phyloP scores from a whole-genome alignment of 108 stramenopile genomes.

The Cyclotella choctawhatcheeana region DNA sequence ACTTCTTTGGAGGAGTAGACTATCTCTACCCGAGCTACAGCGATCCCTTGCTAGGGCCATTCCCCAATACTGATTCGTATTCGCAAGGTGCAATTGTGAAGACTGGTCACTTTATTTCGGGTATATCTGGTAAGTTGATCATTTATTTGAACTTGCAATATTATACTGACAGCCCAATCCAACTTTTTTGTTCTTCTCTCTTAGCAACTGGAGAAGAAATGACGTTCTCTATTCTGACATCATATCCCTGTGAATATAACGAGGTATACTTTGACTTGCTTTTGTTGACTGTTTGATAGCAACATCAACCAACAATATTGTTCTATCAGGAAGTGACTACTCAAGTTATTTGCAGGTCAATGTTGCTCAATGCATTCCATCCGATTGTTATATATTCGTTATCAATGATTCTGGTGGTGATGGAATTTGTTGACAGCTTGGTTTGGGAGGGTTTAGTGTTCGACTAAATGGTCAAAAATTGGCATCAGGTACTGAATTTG shows the following conservation, averaged over 20 bases:
- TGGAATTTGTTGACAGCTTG: conserved; percentile 38
- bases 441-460: conserved; percentile 37
- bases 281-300: conserved; percentile 28
- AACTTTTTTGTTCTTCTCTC: neutral
- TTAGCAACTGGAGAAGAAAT: conserved; percentile 28
- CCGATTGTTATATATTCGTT: conserved; percentile 36
- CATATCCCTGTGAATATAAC: conserved; percentile 36
- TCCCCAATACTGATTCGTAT: conserved; percentile 55
- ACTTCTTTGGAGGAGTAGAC: conserved; percentile 40
- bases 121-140: conserved; percentile 38
- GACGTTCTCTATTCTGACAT: conserved; percentile 36
- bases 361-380: conserved; percentile 26
- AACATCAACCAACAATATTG: conserved; percentile 11
- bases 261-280: conserved; percentile 41
- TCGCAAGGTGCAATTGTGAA: conserved; percentile 16
- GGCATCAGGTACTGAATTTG: conserved; percentile 33
- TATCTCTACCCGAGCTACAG: conserved; percentile 33
- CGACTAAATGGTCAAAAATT: conserved; percentile 42
- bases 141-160: no score
- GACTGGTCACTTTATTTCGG: conserved; percentile 45
- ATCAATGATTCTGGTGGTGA: conserved; percentile 39
- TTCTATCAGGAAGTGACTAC: conserved; percentile 27
- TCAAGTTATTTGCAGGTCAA: conserved; percentile 18
- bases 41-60: conserved; percentile 44
- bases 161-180: neutral